Evolutionary conservation across 495 filamentous ascomycete species (phyloP).

Genomic region (Penicillium cataractarum): DNA sequence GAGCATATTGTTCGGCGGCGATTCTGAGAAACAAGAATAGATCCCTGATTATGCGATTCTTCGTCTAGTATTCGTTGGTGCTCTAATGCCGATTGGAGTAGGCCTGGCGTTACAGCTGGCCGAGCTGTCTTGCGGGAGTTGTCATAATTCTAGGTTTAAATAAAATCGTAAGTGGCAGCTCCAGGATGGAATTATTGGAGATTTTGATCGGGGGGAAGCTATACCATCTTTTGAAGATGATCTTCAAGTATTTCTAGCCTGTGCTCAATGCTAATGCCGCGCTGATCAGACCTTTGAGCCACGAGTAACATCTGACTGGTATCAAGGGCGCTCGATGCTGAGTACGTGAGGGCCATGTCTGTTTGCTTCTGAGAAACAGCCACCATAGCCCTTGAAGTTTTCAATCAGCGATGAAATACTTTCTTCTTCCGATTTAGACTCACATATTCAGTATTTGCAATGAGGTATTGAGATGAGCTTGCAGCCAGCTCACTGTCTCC

Average conservation of each 20-base stretch:
- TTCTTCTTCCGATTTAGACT: conserved; percentile 1
- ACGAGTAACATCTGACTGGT: conserved; percentile 11
- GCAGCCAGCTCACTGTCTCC: conserved; percentile 13
- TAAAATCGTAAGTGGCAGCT: conserved; percentile 9
- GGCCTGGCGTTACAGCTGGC: conserved; percentile 4
- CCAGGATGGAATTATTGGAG: neutral
- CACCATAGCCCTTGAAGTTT: conserved; percentile 10
- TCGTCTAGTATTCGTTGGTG: conserved; percentile 6
- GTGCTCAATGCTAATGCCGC: conserved; percentile 10
- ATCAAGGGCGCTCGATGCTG: conserved; percentile 12
- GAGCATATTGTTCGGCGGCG: conserved; percentile 14
- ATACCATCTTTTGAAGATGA: conserved; percentile 12
- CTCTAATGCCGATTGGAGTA: conserved; percentile 13
- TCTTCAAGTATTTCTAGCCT: conserved; percentile 9
- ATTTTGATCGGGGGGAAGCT: neutral
- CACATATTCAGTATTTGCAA: conserved; percentile 20
- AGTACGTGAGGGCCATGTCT: conserved; percentile 11
- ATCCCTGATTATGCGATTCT: conserved; percentile 7
- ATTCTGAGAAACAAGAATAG: conserved; percentile 6
- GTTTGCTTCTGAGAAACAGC: conserved; percentile 4
- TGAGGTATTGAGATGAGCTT: conserved; percentile 18
- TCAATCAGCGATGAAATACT: conserved; percentile 4
- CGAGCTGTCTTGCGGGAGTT: neutral
- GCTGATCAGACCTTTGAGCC: conserved; percentile 8
- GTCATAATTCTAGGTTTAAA: conserved; percentile 1